Conservation (phyloP, 1,284 basidiomycete species). For the Meripilus lineatus region DNA sequence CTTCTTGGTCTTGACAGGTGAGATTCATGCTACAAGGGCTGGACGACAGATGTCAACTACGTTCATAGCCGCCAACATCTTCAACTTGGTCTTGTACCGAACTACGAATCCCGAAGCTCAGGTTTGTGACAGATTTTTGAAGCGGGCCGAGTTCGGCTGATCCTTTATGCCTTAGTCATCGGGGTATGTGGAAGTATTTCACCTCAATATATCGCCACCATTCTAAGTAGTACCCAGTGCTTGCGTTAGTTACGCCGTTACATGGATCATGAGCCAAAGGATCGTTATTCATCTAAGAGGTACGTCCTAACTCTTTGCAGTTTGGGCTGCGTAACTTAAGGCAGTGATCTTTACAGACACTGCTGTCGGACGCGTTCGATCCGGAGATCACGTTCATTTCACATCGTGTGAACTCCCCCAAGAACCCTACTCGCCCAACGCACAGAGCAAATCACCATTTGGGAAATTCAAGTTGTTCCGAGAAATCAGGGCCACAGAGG, state of each 20-base stretch:
- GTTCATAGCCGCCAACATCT: conserved; percentile 25
- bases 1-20: conserved; percentile 42
- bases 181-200: conserved; percentile 12
- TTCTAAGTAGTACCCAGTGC: conserved; percentile 16
- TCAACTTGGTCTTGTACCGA: conserved; percentile 30
- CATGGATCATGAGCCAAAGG: conserved; percentile 34
- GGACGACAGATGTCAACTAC: background rate
- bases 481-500: too few species aligned
- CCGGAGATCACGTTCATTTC: too few species aligned
- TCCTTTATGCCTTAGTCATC: conserved; percentile 11
- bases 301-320: too few species aligned
- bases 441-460: too few species aligned
- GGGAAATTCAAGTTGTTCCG: too few species aligned
- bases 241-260: conserved; percentile 27
- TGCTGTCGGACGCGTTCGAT: too few species aligned
- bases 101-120: conserved; percentile 19
- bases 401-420: too few species aligned
- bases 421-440: too few species aligned
- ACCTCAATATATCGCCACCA: background rate
- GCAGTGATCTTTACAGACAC: too few species aligned
- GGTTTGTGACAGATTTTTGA: conserved; percentile 11
- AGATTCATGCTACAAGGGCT: background rate
- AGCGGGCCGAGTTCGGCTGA: background rate
- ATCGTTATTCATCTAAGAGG: conserved; percentile 31
- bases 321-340: too few species aligned